These are phyloP conservation scores for Flueggea neowawraea DNA, from an alignment of 441 rosid species.

Conservation along the genomic window DNA sequence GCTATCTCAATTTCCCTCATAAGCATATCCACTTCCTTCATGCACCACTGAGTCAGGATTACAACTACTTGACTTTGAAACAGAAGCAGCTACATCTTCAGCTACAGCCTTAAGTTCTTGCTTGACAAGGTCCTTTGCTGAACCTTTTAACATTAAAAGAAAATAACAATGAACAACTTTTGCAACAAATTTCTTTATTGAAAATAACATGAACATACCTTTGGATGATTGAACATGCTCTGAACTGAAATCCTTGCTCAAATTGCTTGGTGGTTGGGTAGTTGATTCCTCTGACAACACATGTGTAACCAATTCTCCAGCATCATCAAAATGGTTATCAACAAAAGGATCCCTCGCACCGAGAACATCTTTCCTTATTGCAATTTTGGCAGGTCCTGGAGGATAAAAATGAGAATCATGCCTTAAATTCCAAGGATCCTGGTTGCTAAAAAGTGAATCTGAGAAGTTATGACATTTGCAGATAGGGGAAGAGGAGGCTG, in stretches of 20 bases:
- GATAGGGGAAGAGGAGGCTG: no score
- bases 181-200: not conserved
- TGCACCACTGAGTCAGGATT: conserved; percentile 21
- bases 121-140: conserved; percentile 54
- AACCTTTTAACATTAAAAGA: conserved; percentile 25
- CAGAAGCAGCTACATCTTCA: conserved; percentile 70
- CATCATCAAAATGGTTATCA: conserved; percentile 29
- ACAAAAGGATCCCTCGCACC: conserved; percentile 38
- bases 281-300: conserved; percentile 29
- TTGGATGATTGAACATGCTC: conserved; percentile 33
- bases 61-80: conserved; percentile 39
- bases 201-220: conserved; percentile 30
- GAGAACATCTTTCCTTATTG: conserved; percentile 33
- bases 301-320: conserved; percentile 25
- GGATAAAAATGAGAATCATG: conserved; percentile 50
- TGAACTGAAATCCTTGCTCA: conserved; percentile 24
- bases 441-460: conserved; percentile 59
- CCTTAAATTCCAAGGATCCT: conserved; percentile 64
- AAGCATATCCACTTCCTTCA: conserved; percentile 22
- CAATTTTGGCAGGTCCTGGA: conserved; percentile 54
- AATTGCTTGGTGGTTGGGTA: conserved; percentile 25
- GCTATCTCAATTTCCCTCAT: conserved; percentile 24
- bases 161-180: conserved; percentile 11
- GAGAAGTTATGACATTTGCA: conserved; percentile 43
- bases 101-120: conserved; percentile 72